Evolutionary conservation across 495 filamentous ascomycete species (phyloP).

Genomic region (Aspergillus asperescens): DNA sequence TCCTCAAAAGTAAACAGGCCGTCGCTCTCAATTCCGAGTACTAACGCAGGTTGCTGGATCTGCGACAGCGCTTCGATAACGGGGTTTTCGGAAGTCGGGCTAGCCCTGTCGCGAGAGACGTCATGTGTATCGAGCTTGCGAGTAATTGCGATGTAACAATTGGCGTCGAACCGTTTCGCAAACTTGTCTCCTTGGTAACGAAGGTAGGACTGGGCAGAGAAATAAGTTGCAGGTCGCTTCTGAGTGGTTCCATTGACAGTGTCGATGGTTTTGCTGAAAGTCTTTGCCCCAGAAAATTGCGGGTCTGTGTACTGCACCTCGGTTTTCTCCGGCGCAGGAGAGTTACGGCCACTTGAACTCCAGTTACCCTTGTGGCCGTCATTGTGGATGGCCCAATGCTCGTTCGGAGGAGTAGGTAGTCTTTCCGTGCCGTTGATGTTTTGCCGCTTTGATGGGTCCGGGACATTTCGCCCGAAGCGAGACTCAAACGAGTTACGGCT

Average conservation of each 20-base stretch:
- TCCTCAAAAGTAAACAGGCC: slow-evolving; percentile 96
- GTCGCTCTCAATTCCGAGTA: slow-evolving; percentile 90
- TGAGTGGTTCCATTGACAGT: slow-evolving; percentile 21
- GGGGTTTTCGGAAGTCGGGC: slow-evolving; percentile 39
- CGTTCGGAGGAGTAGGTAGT: slow-evolving; percentile 63
- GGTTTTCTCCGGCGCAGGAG: slow-evolving; percentile 20
- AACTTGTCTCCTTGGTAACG: slow-evolving; percentile 98
- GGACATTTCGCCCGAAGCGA: slow-evolving; percentile 87
- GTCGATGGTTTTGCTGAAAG: slow-evolving; percentile 31
- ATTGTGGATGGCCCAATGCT: slow-evolving; percentile 93
- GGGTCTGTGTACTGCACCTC: slow-evolving; percentile 57
- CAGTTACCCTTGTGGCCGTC: slow-evolving; percentile 72
- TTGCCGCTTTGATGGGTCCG: slow-evolving; percentile 73
- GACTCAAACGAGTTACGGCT: slow-evolving; percentile 96
- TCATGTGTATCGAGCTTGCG: slow-evolving; percentile 99
- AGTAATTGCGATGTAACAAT: slow-evolving; percentile 98
- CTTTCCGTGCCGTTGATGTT: slow-evolving; percentile 64
- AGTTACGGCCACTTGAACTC: slow-evolving; percentile 33
- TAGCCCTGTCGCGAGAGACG: slow-evolving; percentile 65
- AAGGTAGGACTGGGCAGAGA: slow-evolving; percentile 95
- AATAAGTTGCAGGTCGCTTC: slow-evolving; percentile 72
- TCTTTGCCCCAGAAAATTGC: slow-evolving; percentile 69
- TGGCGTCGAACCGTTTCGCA: slow-evolving; percentile 92
- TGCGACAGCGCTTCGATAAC: slow-evolving; percentile 68
- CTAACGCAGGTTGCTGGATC: slow-evolving; percentile 81